phyloP scores from a whole-genome alignment of 768 basidiomycete genomes.

The Chalciporus piperatus region DNA sequence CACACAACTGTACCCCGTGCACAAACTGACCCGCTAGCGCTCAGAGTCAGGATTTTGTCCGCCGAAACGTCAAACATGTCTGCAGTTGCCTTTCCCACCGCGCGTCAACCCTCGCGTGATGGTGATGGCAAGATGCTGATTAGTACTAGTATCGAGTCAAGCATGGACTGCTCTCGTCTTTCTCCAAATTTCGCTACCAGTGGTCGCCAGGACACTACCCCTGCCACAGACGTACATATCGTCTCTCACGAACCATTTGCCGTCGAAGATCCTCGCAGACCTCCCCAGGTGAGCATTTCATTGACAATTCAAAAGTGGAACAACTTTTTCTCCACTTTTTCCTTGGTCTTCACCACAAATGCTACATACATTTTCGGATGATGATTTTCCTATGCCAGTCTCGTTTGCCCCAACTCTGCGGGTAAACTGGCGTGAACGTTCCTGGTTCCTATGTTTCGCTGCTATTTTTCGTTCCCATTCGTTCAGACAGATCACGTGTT shows the following conservation, averaged over 20 bases:
- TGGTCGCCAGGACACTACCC: not conserved
- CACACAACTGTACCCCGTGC: not conserved
- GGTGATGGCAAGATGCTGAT: not conserved
- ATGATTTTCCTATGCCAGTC: not conserved
- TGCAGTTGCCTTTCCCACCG: not conserved
- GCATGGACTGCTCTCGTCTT: not conserved
- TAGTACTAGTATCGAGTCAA: not conserved
- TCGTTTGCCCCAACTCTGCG: not conserved
- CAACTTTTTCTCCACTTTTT: not conserved
- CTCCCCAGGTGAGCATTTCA: constrained; percentile 1
- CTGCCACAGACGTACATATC: not conserved
- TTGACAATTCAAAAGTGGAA: not conserved
- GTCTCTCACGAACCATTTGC: not conserved
- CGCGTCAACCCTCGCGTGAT: not conserved
- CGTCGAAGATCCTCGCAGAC: not conserved
- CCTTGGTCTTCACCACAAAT: not conserved
- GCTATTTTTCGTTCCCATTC: not conserved
- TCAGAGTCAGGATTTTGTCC: not conserved
- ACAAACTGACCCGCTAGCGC: not conserved
- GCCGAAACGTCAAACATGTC: not conserved
- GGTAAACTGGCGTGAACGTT: too few species aligned
- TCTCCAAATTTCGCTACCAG: not conserved
- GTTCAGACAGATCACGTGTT: not conserved
- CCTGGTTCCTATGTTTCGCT: too few species aligned
- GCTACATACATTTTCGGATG: not conserved